Percentiles rank a stretch among this genome's conserved stretches.
These are phyloP conservation scores for Phanerodontia chrysosporium DNA, from an alignment of 768 basidiomycete species.

Conservation along the genomic window DNA sequence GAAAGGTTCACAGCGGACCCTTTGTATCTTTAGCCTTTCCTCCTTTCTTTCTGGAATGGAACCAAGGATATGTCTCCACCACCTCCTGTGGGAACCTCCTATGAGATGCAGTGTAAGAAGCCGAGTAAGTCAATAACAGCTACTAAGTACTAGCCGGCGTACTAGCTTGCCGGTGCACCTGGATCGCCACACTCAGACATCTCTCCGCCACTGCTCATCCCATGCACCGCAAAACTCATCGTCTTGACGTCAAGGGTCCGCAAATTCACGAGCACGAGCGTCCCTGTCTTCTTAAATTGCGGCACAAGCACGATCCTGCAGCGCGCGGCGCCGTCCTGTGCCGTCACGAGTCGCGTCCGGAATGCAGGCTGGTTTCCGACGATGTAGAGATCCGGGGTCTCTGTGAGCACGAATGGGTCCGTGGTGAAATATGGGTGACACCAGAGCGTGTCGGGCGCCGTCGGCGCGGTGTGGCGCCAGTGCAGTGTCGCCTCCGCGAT, in stretches of 20 bases:
- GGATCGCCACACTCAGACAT: not conserved
- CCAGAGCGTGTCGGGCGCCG: conserved; percentile 97
- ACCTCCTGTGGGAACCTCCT: not conserved
- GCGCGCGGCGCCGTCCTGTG: conserved; percentile 30
- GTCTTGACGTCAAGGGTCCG: conserved; percentile 68
- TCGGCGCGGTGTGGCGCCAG: conserved; percentile 98
- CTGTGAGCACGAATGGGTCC: conserved; percentile 87
- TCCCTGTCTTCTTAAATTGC: conserved; percentile 72
- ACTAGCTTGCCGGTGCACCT: not conserved
- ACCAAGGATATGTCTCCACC: not conserved
- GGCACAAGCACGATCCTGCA: conserved; percentile 82
- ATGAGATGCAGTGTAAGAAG: not conserved
- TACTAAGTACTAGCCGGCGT: not conserved
- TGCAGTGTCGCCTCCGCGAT: conserved; percentile 76
- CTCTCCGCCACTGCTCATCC: conserved; percentile 24
- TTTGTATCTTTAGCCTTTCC: not conserved
- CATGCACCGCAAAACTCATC: conserved; percentile 48
- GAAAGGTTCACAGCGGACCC: not conserved
- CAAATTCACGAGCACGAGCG: conserved; percentile 76
- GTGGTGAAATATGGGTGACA: conserved; percentile 87
- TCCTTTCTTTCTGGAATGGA: not conserved
- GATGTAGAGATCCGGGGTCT: conserved; percentile 87
- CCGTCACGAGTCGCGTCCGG: conserved; percentile 59
- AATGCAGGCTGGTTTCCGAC: conserved; percentile 90
- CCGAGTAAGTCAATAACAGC: not conserved